A percentile compares a stretch with the other conserved stretches of the same genome.
Evolutionary conservation across 1,284 basidiomycete genomes (phyloP).

Genomic region (Irpex sp.): DNA sequence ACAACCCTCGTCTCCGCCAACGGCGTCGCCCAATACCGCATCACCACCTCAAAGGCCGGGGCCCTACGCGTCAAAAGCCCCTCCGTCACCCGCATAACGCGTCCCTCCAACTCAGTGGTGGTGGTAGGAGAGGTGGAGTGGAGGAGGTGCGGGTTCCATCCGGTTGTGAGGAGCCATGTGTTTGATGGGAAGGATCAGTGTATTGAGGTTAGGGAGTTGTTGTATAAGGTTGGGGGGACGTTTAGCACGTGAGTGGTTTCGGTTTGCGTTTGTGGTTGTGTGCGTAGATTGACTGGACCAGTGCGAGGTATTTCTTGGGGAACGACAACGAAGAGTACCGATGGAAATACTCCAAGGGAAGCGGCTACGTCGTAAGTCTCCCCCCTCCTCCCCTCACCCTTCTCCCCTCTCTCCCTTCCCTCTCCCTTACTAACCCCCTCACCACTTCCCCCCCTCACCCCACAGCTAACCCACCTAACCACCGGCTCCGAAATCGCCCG

Average conservation of each 20-base stretch:
- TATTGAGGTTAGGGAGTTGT: conserved; percentile 37
- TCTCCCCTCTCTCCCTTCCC: background rate
- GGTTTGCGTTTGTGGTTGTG: background rate
- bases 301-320: conserved; percentile 48
- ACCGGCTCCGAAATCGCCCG: conserved; percentile 40
- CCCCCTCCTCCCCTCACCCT: background rate
- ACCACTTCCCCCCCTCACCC: background rate
- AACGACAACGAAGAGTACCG: conserved; percentile 46
- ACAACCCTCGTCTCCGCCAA: conserved; percentile 46
- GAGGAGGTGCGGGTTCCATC: conserved; percentile 37
- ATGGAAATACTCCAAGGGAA: conserved; percentile 41
- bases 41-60: conserved; percentile 34
- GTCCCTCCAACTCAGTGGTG: conserved; percentile 32
- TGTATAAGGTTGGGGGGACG: conserved; percentile 37
- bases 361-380: conserved; percentile 38
- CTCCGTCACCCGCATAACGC: conserved; percentile 34
- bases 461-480: conserved; percentile 34
- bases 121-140: conserved; percentile 47
- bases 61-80: conserved; percentile 21
- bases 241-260: conserved; percentile 41
- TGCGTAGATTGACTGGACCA: conserved; percentile 16
- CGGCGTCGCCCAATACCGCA: conserved; percentile 44
- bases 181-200: conserved; percentile 32
- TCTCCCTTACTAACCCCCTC: background rate
- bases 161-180: conserved; percentile 40